Evolutionary conservation across 2,329 filamentous ascomycete genomes (phyloP).

Genomic region (Cryphonectria naterciae): DNA sequence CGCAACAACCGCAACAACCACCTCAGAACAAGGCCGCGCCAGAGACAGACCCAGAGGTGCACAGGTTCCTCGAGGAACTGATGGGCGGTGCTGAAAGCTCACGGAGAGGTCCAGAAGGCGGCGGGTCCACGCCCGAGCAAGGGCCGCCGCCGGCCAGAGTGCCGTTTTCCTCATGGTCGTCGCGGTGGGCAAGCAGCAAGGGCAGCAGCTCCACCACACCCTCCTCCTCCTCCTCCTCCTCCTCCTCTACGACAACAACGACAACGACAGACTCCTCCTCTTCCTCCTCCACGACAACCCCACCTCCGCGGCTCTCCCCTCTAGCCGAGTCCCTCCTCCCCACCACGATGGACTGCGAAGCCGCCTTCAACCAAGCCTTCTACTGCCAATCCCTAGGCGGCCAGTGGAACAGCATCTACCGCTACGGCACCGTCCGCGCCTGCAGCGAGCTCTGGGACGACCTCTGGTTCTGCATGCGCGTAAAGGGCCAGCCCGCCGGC

Average conservation of each 20-base stretch:
- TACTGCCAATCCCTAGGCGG: slow-evolving; percentile 91
- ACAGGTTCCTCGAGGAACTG: slow-evolving; percentile 51
- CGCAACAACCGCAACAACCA: slow-evolving; percentile 16
- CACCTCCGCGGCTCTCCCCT: slow-evolving; percentile 41
- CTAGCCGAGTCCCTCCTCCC: slow-evolving; percentile 75
- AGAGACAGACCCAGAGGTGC: slow-evolving; percentile 54
- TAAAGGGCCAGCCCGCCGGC: slow-evolving; percentile 61
- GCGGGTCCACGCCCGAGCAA: neutral
- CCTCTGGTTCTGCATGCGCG: slow-evolving; percentile 98
- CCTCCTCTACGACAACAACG: slow-evolving; percentile 7
- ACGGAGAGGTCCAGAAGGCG: neutral
- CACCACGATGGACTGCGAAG: slow-evolving; percentile 82
- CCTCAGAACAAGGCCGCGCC: slow-evolving; percentile 5
- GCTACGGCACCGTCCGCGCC: slow-evolving; percentile 74
- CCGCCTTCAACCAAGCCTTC: slow-evolving; percentile 90
- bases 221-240: slow-evolving; percentile 25
- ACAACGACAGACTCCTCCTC: neutral
- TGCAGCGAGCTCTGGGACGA: slow-evolving; percentile 89
- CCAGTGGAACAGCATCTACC: slow-evolving; percentile 90
- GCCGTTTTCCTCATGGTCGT: slow-evolving; percentile 38
- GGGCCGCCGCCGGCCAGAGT: slow-evolving; percentile 29
- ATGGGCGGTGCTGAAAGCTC: slow-evolving; percentile 18
- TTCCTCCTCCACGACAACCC: slow-evolving; percentile 26
- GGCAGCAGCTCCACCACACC: slow-evolving; percentile 33
- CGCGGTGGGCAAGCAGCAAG: slow-evolving; percentile 38